A percentile compares a stretch with the other conserved stretches of the same genome.
Conservation (phyloP, 805 yeast genomes). For the Myxozyma sirexii region DNA sequence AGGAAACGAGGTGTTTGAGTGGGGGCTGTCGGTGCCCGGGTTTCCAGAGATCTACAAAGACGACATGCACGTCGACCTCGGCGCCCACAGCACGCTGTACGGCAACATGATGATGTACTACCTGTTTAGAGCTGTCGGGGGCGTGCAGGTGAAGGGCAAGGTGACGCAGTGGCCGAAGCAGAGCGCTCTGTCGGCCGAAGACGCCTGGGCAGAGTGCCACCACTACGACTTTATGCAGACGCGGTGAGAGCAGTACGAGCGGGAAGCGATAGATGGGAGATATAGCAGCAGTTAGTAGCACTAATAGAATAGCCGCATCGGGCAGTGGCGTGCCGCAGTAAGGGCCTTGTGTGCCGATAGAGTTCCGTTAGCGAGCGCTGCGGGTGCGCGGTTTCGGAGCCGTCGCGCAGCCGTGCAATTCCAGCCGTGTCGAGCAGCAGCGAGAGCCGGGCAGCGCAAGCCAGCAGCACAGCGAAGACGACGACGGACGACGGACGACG, state of each 20-base stretch:
- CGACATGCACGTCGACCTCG: slow-evolving; percentile 21
- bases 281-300: too few relatives aligned
- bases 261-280: too few relatives aligned
- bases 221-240: neutral
- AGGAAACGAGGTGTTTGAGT: slow-evolving; percentile 25
- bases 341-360: too few relatives aligned
- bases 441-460: too few relatives aligned
- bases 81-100: slow-evolving; percentile 11
- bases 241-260: neutral
- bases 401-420: too few relatives aligned
- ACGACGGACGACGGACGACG: too few relatives aligned
- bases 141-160: slow-evolving; percentile 17
- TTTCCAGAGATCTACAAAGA: slow-evolving; percentile 13
- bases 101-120: slow-evolving; percentile 28
- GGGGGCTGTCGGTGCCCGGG: slow-evolving; percentile 23
- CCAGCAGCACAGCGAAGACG: too few relatives aligned
- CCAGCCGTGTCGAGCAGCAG: too few relatives aligned
- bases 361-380: too few relatives aligned
- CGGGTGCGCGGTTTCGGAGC: too few relatives aligned
- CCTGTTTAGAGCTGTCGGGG: slow-evolving; percentile 28
- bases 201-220: slow-evolving; percentile 29
- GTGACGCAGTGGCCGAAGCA: slow-evolving; percentile 18
- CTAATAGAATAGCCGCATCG: too few relatives aligned
- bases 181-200: neutral
- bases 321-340: too few relatives aligned